A percentile compares a stretch with the other conserved stretches of the same genome.
phyloP scores from a whole-genome alignment of 495 filamentous ascomycete species.

The Cairneyella variabilis region DNA sequence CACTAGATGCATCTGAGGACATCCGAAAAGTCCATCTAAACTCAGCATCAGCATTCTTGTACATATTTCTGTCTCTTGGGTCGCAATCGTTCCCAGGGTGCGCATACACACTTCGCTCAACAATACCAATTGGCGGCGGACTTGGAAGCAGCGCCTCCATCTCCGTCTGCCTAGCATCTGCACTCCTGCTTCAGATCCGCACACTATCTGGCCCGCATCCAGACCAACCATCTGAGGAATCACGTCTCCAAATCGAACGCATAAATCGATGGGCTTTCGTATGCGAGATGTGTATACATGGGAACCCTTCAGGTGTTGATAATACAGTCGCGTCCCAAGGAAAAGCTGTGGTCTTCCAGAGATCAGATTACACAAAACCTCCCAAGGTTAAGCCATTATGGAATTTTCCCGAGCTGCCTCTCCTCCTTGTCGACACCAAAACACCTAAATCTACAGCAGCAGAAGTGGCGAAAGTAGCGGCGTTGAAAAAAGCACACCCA shows the following conservation, averaged over 20 bases:
- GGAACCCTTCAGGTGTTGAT: slow-evolving; percentile 93
- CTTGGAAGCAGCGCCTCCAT: slow-evolving; percentile 92
- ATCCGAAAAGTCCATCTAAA: slow-evolving; percentile 73
- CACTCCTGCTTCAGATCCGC: slow-evolving; percentile 82
- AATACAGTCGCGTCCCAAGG: slow-evolving; percentile 94
- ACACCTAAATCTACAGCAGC: slow-evolving; percentile 75
- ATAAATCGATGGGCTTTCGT: slow-evolving; percentile 98
- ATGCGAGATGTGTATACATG: slow-evolving; percentile 93
- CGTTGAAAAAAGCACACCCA: slow-evolving; percentile 64
- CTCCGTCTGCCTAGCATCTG: slow-evolving; percentile 81
- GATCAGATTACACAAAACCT: slow-evolving; percentile 71
- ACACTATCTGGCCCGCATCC: slow-evolving; percentile 83
- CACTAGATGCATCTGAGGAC: slow-evolving; percentile 55
- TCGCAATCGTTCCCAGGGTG: slow-evolving; percentile 71
- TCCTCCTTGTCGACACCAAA: slow-evolving; percentile 84
- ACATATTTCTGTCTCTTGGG: slow-evolving; percentile 86
- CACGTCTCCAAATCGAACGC: slow-evolving; percentile 78
- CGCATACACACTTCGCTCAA: slow-evolving; percentile 88
- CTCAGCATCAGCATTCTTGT: slow-evolving; percentile 82
- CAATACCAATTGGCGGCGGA: slow-evolving; percentile 88
- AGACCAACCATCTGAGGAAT: slow-evolving; percentile 80
- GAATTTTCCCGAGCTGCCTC: slow-evolving; percentile 84
- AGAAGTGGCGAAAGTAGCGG: slow-evolving; percentile 83
- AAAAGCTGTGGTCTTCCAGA: slow-evolving; percentile 87
- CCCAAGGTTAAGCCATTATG: slow-evolving; percentile 72